Evolutionary conservation across 169 alveolate genomes (phyloP).

Genomic region (Ichthyophthirius multifiliis): DNA sequence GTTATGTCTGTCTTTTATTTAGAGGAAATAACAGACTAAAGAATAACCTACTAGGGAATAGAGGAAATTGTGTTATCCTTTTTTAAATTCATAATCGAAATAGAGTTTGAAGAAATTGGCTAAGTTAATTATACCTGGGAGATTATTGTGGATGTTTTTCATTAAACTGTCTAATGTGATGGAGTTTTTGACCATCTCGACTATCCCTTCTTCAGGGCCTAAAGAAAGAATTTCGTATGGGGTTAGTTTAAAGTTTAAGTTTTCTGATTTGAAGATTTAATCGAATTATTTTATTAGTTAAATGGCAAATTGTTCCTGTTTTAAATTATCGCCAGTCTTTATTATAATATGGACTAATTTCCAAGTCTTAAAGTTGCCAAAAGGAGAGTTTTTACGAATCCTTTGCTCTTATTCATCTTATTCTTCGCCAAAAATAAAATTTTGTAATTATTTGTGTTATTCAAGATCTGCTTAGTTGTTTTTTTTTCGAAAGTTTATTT

Average conservation of each 20-base stretch:
- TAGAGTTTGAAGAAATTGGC: neutral
- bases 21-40: conserved; percentile 76
- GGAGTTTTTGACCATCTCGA: conserved; percentile 62
- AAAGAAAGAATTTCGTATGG: conserved; percentile 72
- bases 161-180: conserved; percentile 61
- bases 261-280: conserved; percentile 60
- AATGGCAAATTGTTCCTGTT: conserved; percentile 74
- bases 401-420: neutral
- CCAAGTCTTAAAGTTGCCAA: conserved; percentile 31
- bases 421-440: conserved; percentile 27
- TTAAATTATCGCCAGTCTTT: conserved; percentile 73
- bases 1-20: conserved; percentile 88
- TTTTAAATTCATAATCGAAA: neutral
- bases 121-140: neutral
- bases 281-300: conserved; percentile 66
- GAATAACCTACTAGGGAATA: conserved; percentile 81
- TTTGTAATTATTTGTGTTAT: neutral
- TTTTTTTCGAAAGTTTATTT: no score
- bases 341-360: conserved; percentile 20
- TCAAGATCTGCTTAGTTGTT: no score
- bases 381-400: conserved; percentile 23
- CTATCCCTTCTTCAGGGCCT: conserved; percentile 67
- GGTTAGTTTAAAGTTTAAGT: conserved; percentile 57
- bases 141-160: conserved; percentile 12
- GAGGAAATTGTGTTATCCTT: conserved; percentile 24